A percentile compares a stretch with the other conserved stretches of the same genome.
Conservation (phyloP, 768 basidiomycete species). For the Suillus variegatus region DNA sequence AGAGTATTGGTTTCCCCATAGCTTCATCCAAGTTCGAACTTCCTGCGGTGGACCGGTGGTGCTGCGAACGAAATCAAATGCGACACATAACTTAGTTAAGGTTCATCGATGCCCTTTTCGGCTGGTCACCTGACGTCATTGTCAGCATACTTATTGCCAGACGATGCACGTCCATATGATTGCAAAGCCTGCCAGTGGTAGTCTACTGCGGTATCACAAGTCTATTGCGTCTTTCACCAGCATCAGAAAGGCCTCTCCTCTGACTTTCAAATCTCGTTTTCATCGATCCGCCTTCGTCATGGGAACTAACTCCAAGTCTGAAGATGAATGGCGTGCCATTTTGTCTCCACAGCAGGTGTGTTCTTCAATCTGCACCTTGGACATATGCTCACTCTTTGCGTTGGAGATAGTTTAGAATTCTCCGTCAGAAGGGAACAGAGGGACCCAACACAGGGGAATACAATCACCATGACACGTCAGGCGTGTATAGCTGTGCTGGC, state of each 20-base stretch:
- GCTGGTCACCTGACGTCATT: slow-evolving; percentile 1
- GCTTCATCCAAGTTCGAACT: too few species aligned
- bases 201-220: neutral
- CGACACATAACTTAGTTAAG: too few species aligned
- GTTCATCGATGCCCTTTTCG: neutral
- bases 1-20: too few species aligned
- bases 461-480: slow-evolving; percentile 63
- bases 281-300: slow-evolving; percentile 3
- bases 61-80: too few species aligned
- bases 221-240: neutral
- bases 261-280: slow-evolving; percentile 3
- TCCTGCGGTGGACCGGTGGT: too few species aligned
- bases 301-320: slow-evolving; percentile 47
- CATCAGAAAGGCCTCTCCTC: neutral
- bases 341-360: slow-evolving; percentile 80
- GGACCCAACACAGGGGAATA: slow-evolving; percentile 75
- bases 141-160: neutral
- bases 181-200: too few species aligned
- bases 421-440: slow-evolving; percentile 90
- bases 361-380: slow-evolving; percentile 4
- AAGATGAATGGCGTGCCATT: slow-evolving; percentile 82
- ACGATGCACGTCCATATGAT: neutral
- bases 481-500: slow-evolving; percentile 77
- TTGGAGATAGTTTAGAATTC: slow-evolving; percentile 68
- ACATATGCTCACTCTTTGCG: neutral